Percentiles rank a stretch among this genome's conserved stretches.
Evolutionary conservation across 2,329 filamentous ascomycete genomes (phyloP).

Genomic region (Neopestalotiopsis clavispora): DNA sequence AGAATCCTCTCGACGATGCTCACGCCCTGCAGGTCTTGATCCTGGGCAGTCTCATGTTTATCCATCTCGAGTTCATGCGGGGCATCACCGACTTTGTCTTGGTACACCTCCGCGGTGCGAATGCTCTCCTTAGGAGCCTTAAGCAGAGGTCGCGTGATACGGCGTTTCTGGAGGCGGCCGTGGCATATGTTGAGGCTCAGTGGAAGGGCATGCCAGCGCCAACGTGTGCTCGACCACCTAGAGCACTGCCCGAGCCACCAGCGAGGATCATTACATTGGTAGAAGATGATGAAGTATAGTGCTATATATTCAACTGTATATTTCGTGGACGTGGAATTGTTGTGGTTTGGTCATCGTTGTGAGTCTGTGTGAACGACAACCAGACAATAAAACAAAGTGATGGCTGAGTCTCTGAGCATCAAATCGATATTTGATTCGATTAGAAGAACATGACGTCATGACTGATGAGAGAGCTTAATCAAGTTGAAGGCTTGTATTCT

Average conservation of each 20-base stretch:
- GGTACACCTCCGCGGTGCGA: background rate
- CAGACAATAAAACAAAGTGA: no score
- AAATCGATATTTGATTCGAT: no score
- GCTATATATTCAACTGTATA: background rate
- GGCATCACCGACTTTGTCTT: background rate
- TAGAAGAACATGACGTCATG: no score
- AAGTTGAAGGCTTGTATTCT: background rate
- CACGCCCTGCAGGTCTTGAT: background rate
- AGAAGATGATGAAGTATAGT: background rate
- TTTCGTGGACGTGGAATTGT: background rate
- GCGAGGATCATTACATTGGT: background rate
- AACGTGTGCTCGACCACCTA: background rate
- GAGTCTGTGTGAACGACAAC: no score
- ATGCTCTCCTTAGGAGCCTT: background rate
- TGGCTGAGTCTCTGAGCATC: no score
- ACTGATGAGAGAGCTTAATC: no score
- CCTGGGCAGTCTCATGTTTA: background rate
- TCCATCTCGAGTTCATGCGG: slow-evolving; percentile 12
- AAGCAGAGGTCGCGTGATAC: background rate
- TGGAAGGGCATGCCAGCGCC: background rate
- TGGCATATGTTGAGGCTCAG: background rate
- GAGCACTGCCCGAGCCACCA: background rate
- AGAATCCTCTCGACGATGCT: background rate
- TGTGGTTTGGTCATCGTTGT: no score
- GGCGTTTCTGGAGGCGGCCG: background rate